phyloP scores from a whole-genome alignment of 805 yeast genomes.

The Starmerella apicola region DNA sequence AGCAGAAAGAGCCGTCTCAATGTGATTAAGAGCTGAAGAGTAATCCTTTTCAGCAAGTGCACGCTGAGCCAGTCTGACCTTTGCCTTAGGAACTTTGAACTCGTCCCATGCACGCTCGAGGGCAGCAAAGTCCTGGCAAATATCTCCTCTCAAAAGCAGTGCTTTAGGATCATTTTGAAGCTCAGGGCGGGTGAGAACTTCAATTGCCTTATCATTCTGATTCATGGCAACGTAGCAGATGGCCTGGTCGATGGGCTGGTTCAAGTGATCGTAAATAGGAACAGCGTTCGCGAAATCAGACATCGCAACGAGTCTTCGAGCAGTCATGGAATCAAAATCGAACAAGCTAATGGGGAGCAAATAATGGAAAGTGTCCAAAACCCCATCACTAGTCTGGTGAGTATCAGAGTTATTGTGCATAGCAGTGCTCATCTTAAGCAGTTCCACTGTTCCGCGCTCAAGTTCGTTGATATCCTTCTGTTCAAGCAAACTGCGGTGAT shows the following conservation, averaged over 20 bases:
- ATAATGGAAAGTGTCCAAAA: conserved; percentile 48
- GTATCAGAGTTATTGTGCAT: conserved; percentile 23
- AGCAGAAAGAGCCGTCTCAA: conserved; percentile 59
- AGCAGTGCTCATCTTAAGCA: conserved; percentile 72
- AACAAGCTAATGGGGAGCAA: conserved; percentile 73
- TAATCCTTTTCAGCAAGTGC: conserved; percentile 41
- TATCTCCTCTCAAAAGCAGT: conserved; percentile 72
- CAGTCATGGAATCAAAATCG: conserved; percentile 69
- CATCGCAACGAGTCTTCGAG: conserved; percentile 72
- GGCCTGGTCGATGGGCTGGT: conserved; percentile 71
- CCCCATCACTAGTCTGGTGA: conserved; percentile 29
- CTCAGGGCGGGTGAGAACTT: conserved; percentile 44
- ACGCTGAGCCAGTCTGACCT: conserved; percentile 63
- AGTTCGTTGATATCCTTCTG: conserved; percentile 70
- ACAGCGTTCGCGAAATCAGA: conserved; percentile 81
- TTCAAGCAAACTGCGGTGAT: conserved; percentile 83
- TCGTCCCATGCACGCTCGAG: conserved; percentile 86
- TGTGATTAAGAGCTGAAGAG: conserved; percentile 45
- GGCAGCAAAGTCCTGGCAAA: conserved; percentile 55
- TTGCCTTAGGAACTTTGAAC: conserved; percentile 74
- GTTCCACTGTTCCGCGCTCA: conserved; percentile 86
- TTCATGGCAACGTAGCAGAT: conserved; percentile 82
- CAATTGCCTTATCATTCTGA: conserved; percentile 52
- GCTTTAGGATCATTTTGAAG: conserved; percentile 75
- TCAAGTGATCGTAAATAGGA: conserved; percentile 72